phyloP scores from a whole-genome alignment of 441 rosid species.

The Iberis amara region DNA sequence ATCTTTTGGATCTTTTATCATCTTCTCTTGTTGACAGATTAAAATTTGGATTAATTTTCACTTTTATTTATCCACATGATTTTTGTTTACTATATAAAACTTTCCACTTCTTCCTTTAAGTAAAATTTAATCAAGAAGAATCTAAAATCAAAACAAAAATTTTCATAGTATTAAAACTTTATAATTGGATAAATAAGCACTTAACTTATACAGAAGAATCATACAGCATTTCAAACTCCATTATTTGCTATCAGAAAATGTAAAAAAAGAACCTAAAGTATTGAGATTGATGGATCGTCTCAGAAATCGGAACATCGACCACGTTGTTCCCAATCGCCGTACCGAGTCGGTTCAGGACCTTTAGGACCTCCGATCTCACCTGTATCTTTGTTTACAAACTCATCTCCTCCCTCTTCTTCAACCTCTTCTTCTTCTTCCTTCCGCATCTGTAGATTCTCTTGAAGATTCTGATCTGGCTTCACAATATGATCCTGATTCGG shows the following conservation, averaged over 20 bases:
- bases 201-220: no score
- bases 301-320: slow-evolving; percentile 89
- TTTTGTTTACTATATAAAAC: no score
- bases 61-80: no score
- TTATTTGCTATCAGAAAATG: not conserved
- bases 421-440: no score
- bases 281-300: slow-evolving; percentile 5
- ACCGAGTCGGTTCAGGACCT: slow-evolving; percentile 90
- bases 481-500: slow-evolving; percentile 14
- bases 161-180: no score
- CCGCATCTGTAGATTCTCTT: slow-evolving; percentile 21
- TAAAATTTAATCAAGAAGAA: no score
- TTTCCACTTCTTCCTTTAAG: no score
- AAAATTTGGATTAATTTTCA: no score
- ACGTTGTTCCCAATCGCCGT: slow-evolving; percentile 86
- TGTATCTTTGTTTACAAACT: slow-evolving; percentile 33
- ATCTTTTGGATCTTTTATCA: slow-evolving; percentile 12
- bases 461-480: slow-evolving; percentile 20
- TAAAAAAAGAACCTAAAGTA: not conserved
- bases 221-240: no score
- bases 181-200: no score
- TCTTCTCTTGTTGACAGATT: no score
- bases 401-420: slow-evolving; percentile 24
- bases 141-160: no score
- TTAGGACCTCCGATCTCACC: slow-evolving; percentile 82